Evolutionary conservation across 371 early-diverging fungal genomes (phyloP), one percentile per base, ranked within the genome.

Genomic region (Apophysomyces variabilis): DNA sequence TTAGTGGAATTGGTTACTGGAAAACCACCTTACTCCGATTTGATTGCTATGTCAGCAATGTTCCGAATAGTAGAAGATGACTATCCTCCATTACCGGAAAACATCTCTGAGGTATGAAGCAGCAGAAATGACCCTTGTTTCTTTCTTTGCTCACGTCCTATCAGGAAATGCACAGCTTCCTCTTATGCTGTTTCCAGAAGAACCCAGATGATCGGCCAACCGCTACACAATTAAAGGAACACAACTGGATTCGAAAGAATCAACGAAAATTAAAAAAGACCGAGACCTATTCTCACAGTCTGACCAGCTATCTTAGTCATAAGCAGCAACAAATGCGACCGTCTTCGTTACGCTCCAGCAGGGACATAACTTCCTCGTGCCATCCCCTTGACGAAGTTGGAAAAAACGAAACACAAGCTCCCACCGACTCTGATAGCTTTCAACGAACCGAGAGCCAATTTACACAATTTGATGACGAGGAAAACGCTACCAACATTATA

Each of bases 1-100:
- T 73, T 95, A 8, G 85, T 95, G 41, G 96, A 96, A 72, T 78
- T 96, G 66, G 75, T 93, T 7, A 93, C 93, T 0, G 95, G 95
- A 7, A 88, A 91, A 64, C 96, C 96, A 13, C 96, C 95, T 5
- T 96, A 95, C 76, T 76, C 85, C 1, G 91, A 90, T 18, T 63
- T 95, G 62, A 80, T 91, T 38, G 83, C 92, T 35, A 93, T 95
- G 95, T 86, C 94, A 5, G 93, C 94, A 12, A 86, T 96, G 65
- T 96, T 93, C 77, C 90, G 88, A 50, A 96, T 96, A 62, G 96
- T 96, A 3, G 95, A 96, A 74, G 96, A 93, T 70, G 89, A 88
- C 11, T 79, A 84, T 56, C 93, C 95, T n/a, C 95, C 96, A 12
- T 68, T 96, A n/a, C 96, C 96, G 5, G 88, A 85, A 14, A 83